Percentiles rank a stretch among this genome's conserved stretches.
phyloP scores from a whole-genome alignment of 2,329 filamentous ascomycete genomes.

The Epichloe aotearoae region DNA sequence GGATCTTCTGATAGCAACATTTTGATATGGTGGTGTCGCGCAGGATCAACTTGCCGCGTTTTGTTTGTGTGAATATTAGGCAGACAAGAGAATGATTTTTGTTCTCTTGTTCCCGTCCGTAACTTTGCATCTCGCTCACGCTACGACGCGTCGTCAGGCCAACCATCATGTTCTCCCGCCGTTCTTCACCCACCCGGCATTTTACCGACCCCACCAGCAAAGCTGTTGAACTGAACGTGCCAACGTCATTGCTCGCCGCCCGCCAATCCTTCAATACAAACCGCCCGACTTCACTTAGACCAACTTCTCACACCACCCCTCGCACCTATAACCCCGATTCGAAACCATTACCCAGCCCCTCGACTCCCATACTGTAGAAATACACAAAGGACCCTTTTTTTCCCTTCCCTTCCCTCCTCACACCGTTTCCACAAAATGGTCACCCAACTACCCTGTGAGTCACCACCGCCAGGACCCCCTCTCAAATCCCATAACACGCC shows the following conservation, averaged over 20 bases:
- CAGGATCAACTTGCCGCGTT: not conserved
- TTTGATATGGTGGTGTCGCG: constrained; percentile 22
- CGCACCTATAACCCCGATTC: not conserved
- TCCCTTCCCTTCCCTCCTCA: not conserved
- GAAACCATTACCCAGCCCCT: too few species aligned
- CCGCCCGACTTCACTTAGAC: not conserved
- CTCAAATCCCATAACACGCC: not conserved
- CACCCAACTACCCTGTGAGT: constrained; percentile 35
- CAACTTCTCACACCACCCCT: not conserved
- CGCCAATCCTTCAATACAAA: not conserved
- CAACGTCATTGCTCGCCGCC: constrained; percentile 4
- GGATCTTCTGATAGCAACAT: constrained; percentile 96
- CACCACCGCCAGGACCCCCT: not conserved
- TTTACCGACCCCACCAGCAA: not conserved
- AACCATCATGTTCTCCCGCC: constrained; percentile 3
- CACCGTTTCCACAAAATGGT: constrained; percentile 25
- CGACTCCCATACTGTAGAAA: not conserved
- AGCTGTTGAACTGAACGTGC: too few species aligned
- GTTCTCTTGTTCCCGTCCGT: too few species aligned
- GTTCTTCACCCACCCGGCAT: not conserved
- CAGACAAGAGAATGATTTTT: not conserved
- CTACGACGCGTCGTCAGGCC: constrained; percentile 4
- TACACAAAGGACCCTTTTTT: not conserved
- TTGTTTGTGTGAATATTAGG: not conserved
- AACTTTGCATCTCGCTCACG: too few species aligned